phyloP scores from a whole-genome alignment of 768 basidiomycete genomes.

The Leccinum arenicola region DNA sequence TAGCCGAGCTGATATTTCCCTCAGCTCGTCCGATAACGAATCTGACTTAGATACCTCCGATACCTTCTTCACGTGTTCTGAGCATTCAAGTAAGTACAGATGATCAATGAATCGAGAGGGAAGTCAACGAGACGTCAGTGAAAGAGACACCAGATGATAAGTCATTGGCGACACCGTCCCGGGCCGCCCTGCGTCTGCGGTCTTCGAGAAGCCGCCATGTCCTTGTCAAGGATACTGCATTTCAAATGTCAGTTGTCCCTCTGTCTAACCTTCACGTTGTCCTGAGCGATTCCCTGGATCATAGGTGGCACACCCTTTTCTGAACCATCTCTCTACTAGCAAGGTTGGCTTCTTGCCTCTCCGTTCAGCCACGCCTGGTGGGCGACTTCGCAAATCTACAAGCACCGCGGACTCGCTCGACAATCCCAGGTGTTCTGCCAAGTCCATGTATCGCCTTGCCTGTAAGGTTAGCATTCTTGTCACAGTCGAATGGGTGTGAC shows the following conservation, averaged over 20 bases:
- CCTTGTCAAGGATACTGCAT: no score
- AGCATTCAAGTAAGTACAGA: not conserved
- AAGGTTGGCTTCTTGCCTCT: no score
- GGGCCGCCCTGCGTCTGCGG: not conserved
- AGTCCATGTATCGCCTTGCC: no score
- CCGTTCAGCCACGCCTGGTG: no score
- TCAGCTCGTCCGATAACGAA: not conserved
- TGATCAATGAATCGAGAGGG: not conserved
- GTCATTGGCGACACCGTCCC: not conserved
- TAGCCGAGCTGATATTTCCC: not conserved
- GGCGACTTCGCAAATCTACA: not conserved
- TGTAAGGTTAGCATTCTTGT: no score
- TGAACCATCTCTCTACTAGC: no score
- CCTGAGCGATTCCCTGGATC: not conserved
- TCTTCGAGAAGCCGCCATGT: no score
- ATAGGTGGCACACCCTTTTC: not conserved
- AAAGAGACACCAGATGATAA: not conserved
- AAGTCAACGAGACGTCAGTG: not conserved
- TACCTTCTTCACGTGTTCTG: not conserved
- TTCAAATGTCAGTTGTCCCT: not conserved
- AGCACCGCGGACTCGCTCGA: not conserved
- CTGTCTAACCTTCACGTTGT: not conserved
- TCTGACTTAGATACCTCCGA: not conserved
- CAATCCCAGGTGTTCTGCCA: no score
- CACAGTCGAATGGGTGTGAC: no score